phyloP scores from a whole-genome alignment of 345 rosid genomes.

The Populus tremula region DNA sequence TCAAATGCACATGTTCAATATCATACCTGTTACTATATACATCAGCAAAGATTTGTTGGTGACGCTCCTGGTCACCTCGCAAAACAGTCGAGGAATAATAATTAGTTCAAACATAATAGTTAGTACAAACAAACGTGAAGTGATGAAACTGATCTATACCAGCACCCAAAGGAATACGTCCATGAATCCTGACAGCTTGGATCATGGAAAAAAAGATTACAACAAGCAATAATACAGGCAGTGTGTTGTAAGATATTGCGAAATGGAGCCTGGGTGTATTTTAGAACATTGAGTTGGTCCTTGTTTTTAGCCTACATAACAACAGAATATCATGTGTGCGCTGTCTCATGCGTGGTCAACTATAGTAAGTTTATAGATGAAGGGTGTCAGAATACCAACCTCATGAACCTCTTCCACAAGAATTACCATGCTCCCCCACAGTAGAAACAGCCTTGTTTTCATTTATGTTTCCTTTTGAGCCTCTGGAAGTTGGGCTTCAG shows the following conservation, averaged over 20 bases:
- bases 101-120: neutral
- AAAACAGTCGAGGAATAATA: neutral
- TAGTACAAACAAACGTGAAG: neutral
- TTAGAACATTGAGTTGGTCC: neutral
- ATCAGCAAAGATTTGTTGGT: neutral
- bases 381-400: neutral
- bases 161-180: neutral
- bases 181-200: neutral
- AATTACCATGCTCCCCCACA: neutral
- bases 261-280: neutral
- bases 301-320: neutral
- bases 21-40: neutral
- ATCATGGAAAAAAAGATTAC: neutral
- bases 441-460: constrained; percentile 4
- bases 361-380: neutral
- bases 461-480: constrained; percentile 54
- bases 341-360: no score
- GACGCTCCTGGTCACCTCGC: neutral
- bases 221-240: neutral
- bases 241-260: neutral
- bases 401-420: constrained; percentile 1
- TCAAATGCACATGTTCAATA: neutral
- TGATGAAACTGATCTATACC: neutral
- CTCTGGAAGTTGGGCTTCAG: constrained; percentile 75
- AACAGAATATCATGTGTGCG: no score